These are phyloP conservation scores for Solanum pennellii DNA, from an alignment of 257 asterid species.

Conservation along the genomic window DNA sequence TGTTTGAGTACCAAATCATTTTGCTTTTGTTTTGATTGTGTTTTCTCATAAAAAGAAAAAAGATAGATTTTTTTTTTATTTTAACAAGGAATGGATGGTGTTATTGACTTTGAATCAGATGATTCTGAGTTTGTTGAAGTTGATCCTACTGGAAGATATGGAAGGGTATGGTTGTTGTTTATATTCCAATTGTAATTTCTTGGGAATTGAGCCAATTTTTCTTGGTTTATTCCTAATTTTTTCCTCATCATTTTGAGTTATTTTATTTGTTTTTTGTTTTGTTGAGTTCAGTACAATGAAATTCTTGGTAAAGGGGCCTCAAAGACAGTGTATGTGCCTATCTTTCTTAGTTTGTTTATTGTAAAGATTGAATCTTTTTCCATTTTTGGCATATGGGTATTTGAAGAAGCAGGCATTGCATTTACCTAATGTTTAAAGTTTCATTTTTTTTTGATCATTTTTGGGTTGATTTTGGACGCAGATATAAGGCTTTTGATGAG, in stretches of 20 bases:
- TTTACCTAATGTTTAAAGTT: neutral
- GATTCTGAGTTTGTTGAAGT: slow-evolving; percentile 74
- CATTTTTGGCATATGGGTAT: neutral
- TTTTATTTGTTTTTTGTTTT: neutral
- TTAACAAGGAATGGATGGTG: slow-evolving; percentile 45
- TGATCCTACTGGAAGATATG: slow-evolving; percentile 96
- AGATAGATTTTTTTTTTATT: neutral
- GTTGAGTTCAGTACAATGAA: slow-evolving; percentile 67
- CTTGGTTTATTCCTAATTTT: neutral
- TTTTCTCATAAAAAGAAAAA: neutral
- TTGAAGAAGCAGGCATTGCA: neutral
- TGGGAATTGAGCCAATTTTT: neutral
- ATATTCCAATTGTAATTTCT: neutral
- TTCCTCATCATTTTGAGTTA: neutral
- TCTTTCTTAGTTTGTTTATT: slow-evolving; percentile 3
- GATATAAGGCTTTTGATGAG: slow-evolving; percentile 94
- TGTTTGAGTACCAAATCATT: neutral
- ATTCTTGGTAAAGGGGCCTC: slow-evolving; percentile 98
- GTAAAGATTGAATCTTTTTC: slow-evolving; percentile 3
- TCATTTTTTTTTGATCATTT: neutral
- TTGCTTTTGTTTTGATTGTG: neutral
- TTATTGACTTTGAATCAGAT: slow-evolving; percentile 45
- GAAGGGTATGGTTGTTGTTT: slow-evolving; percentile 51
- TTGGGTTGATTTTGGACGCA: slow-evolving; percentile 13
- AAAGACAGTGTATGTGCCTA: slow-evolving; percentile 70